Percentiles rank a stretch among this genome's conserved stretches.
Conservation (phyloP, 805 yeast genomes). For the Lachancea sp. region DNA sequence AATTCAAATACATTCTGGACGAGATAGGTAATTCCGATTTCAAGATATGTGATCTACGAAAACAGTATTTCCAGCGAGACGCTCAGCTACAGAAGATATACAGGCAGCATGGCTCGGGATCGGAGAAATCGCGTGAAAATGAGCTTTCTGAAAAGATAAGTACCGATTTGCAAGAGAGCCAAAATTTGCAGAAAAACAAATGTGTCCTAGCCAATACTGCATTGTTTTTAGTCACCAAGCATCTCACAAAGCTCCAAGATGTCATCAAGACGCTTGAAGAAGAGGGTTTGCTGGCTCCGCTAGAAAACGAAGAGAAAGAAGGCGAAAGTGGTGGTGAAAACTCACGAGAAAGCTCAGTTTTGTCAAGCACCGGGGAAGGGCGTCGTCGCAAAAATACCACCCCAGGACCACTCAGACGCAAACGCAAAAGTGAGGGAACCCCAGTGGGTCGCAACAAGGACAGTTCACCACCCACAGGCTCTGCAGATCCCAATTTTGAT, state of each 20-base stretch:
- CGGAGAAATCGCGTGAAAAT: conserved; percentile 76
- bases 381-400: conserved; percentile 16
- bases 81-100: conserved; percentile 77
- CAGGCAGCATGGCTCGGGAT: conserved; percentile 72
- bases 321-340: conserved; percentile 22
- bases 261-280: conserved; percentile 70
- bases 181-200: conserved; percentile 68
- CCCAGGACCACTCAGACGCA: conserved; percentile 21
- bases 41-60: conserved; percentile 57
- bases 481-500: conserved; percentile 15
- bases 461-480: conserved; percentile 6
- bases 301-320: conserved; percentile 35
- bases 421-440: conserved; percentile 11
- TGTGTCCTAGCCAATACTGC: conserved; percentile 77
- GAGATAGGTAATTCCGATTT: conserved; percentile 70
- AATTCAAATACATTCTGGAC: conserved; percentile 69
- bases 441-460: conserved; percentile 6
- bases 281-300: conserved; percentile 70
- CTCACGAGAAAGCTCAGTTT: conserved; percentile 29
- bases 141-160: conserved; percentile 57
- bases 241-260: conserved; percentile 62
- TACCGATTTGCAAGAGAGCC: conserved; percentile 57
- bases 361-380: conserved; percentile 16
- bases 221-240: conserved; percentile 67
- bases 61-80: conserved; percentile 64